Base-by-base conservation (phyloP, 495 filamentous ascomycete genomes). In the Neurospora cerealis region DNA sequence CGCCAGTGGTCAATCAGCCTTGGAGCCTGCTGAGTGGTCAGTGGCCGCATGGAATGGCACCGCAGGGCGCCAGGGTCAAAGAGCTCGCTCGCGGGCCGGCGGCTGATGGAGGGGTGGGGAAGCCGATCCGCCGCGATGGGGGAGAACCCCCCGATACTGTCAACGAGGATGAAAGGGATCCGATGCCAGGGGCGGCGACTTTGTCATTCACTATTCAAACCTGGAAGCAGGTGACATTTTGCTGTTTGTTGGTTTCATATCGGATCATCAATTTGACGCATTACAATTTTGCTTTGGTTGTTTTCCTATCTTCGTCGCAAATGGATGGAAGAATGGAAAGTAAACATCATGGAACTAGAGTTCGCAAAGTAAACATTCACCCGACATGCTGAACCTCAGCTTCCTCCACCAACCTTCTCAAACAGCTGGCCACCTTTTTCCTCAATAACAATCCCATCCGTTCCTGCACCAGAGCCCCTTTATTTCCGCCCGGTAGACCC, bases 11-110 rank as follows among this genome's bases (percentile, higher is more conserved):
- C 28, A 66, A 66, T 66, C 54, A 74, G 73, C 48, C 72, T 74
- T 77, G 75, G 75, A 28, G 15, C 54, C 54, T 66, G 54, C 54
- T 66, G 24, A 66, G 54, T 66, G 54, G 54, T 28, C 54, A 66
- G 28, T 62, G 54, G 54, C 13, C 21, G 48, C 48, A 19, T 15
- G 37, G 38, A 46, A 48, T 60, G 48, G 48, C 28, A 17, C 24
- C 17, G 54, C 54, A 62, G 54, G 54, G 54, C 54, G 54, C 54
- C 54, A 66, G 54, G 54, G 54, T 34, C 54, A 66, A 34, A 34
- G 54, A 66, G 54, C 54, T 66, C 54, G 54, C 54, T 62, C 54
- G 54, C 54, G 54, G 54, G 54, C 54, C 48, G 24, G 54, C 54
- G 54, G 24, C 54, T 34, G 46, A 54, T 54, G 54, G 46, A 11